Base-by-base conservation (phyloP, 139 green algal genomes). In the Tetraselmis striata region DNA sequence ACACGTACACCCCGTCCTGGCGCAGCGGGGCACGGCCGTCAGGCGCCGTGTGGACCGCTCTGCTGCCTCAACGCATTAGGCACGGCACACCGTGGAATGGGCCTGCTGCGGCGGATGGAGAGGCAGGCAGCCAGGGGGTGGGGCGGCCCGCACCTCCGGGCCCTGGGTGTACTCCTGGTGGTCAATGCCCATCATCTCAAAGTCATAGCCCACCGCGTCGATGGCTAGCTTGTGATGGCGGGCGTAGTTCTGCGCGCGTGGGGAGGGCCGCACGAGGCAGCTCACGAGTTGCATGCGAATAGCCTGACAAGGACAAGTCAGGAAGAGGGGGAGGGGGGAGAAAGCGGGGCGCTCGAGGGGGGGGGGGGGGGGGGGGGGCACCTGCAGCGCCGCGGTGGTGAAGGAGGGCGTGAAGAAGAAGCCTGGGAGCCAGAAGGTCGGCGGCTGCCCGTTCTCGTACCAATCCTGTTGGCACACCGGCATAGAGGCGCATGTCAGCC, bases 331-430 rank as follows among this genome's bases (percentile, higher is more conserved):
- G 31, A 28, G 79, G 80, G 28, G n/a, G n/a, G n/a, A n/a, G n/a
- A n/a, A n/a, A n/a, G n/a, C n/a, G n/a, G n/a, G n/a, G n/a, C n/a
- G n/a, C n/a, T n/a, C n/a, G n/a, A n/a, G n/a, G n/a, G n/a, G n/a
- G n/a, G n/a, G n/a, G n/a, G n/a, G n/a, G n/a, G n/a, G n/a, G n/a
- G n/a, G n/a, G n/a, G n/a, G n/a, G n/a, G 18, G 74, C 23, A 77
- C 18, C 76, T 90, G 86, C 77, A 87, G 80, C 78, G 77, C 78
- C 2, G 86, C 86, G 28, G 86, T 90, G 59, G 59, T 85, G 83
- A 90, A 90, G 24, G 83, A 82, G 5, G 85, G 86, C 23, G 93
- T 96, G 88, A 96, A 96, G 89, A 95, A 96, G 90, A 96, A 96
- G 67, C 92, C 92, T 67, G 83, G 87, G 78, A 96, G 87, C 93